Conservation (phyloP, 1,284 basidiomycete species). For the Malassezia globosa region DNA sequence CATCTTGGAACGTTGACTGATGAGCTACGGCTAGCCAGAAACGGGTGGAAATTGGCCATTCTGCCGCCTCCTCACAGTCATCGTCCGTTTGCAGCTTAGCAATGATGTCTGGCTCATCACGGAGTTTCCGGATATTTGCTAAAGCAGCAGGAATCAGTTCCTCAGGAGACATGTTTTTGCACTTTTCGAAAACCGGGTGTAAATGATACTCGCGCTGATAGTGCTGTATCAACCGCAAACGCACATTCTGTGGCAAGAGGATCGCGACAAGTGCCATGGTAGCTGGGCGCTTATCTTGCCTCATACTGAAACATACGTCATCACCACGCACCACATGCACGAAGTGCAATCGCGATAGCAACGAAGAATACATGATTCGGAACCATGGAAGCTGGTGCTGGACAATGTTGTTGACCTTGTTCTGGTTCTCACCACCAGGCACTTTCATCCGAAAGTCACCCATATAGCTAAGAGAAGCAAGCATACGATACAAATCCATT, state of each 20-base stretch:
- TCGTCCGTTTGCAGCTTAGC: neutral
- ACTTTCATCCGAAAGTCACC: slow-evolving; percentile 76
- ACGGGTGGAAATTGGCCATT: slow-evolving; percentile 17
- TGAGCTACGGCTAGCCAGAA: slow-evolving; percentile 32
- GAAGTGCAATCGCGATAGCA: slow-evolving; percentile 30
- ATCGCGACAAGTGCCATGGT: slow-evolving; percentile 26
- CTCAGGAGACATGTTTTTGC: neutral
- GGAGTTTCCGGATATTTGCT: neutral
- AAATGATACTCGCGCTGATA: slow-evolving; percentile 11
- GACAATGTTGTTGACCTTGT: slow-evolving; percentile 68
- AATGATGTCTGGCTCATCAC: neutral
- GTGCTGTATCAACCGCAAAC: slow-evolving; percentile 18
- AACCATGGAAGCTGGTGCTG: slow-evolving; percentile 70
- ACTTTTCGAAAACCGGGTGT: slow-evolving; percentile 29
- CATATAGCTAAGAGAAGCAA: slow-evolving; percentile 74
- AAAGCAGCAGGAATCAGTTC: slow-evolving; percentile 17
- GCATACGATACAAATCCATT: slow-evolving; percentile 68
- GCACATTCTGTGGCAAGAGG: slow-evolving; percentile 27
- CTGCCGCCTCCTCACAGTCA: slow-evolving; percentile 3
- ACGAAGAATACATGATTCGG: slow-evolving; percentile 67
- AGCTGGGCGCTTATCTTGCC: slow-evolving; percentile 28
- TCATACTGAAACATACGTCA: neutral
- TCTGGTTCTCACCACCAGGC: slow-evolving; percentile 82
- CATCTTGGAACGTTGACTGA: slow-evolving; percentile 26
- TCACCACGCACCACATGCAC: slow-evolving; percentile 24